These are phyloP conservation scores for Austroboletus eburneus DNA, from an alignment of 768 basidiomycete genomes.

Conservation along the genomic window DNA sequence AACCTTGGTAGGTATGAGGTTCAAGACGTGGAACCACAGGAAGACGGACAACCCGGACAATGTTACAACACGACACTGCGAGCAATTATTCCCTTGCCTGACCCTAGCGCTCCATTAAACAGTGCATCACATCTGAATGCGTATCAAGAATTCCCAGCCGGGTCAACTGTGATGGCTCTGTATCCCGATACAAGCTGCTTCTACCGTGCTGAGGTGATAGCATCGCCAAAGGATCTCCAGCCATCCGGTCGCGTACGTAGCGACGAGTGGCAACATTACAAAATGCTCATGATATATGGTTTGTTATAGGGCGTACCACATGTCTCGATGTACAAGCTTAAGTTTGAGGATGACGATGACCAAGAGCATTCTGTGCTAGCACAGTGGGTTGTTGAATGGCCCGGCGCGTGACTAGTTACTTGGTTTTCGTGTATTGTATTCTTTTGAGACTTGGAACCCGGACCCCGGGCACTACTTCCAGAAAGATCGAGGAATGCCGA, in stretches of 20 bases:
- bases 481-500: constrained; percentile 8
- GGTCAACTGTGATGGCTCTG: constrained; percentile 79
- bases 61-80: constrained; percentile 67
- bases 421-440: neutral
- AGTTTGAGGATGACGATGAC: constrained; percentile 87
- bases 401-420: constrained; percentile 31
- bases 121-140: constrained; percentile 62
- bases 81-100: constrained; percentile 77
- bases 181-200: constrained; percentile 91
- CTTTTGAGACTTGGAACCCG: neutral
- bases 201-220: constrained; percentile 80
- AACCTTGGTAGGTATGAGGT: constrained; percentile 65
- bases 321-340: constrained; percentile 65
- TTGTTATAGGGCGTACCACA: constrained; percentile 31
- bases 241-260: constrained; percentile 36
- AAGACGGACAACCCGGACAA: constrained; percentile 69
- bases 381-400: constrained; percentile 81
- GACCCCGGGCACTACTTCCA: constrained; percentile 14
- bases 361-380: constrained; percentile 75
- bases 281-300: constrained; percentile 7
- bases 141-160: constrained; percentile 67
- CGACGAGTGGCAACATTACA: neutral
- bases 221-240: constrained; percentile 50
- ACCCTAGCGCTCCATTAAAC: constrained; percentile 54
- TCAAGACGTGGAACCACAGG: constrained; percentile 80